Percentiles rank a stretch among this genome's conserved stretches.
Conservation (phyloP, 345 rosid genomes). For the Linum trigynum region DNA sequence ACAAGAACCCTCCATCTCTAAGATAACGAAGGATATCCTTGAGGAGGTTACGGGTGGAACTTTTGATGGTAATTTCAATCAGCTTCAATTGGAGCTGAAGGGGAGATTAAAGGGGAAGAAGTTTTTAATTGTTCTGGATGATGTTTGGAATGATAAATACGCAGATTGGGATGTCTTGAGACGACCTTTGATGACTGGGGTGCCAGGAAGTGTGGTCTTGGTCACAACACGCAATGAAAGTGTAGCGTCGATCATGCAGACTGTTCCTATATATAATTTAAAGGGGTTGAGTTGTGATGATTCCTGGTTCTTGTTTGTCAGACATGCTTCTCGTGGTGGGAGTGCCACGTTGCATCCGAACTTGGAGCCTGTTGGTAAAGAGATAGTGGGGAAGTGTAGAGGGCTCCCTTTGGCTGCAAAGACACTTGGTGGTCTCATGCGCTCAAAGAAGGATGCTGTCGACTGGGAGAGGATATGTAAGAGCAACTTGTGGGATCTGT, state of each 20-base stretch:
- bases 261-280: not conserved
- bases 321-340: not conserved
- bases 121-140: slow-evolving; percentile 3
- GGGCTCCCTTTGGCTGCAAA: slow-evolving; percentile 4
- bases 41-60: not conserved
- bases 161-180: slow-evolving; percentile 1
- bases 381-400: slow-evolving; percentile 1
- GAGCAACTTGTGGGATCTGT: slow-evolving; percentile 1
- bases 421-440: slow-evolving; percentile 3
- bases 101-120: not conserved
- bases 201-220: not conserved
- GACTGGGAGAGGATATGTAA: not conserved
- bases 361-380: not conserved
- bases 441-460: not conserved
- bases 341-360: not conserved
- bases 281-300: slow-evolving; percentile 2
- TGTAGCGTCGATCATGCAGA: slow-evolving; percentile 1
- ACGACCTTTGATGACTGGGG: not conserved
- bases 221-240: not conserved
- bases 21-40: not conserved
- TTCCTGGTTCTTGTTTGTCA: not conserved
- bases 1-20: not conserved
- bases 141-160: slow-evolving; percentile 3
- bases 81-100: slow-evolving; percentile 5
- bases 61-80: not conserved